A percentile compares a stretch with the other conserved stretches of the same genome.
Evolutionary conservation across 75 land plant genomes (phyloP).

Genomic region (Ceratopteris richardii): DNA sequence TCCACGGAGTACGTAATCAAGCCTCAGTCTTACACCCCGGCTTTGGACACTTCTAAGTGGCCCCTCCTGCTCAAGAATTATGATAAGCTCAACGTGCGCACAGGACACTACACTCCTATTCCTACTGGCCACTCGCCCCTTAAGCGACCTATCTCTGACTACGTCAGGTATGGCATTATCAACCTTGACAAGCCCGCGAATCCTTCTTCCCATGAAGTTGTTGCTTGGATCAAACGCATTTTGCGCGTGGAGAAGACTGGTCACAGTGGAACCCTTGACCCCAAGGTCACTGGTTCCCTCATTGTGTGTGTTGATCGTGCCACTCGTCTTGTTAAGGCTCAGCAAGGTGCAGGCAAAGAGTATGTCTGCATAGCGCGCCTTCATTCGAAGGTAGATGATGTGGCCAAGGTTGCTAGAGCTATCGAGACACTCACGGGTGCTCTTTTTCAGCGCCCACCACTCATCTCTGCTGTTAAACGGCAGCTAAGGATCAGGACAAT

Average conservation of each 20-base stretch:
- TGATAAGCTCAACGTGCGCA: constrained; percentile 88
- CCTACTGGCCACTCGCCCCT: constrained; percentile 80
- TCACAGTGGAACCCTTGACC: constrained; percentile 88
- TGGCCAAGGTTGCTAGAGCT: constrained; percentile 65
- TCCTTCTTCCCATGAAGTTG: constrained; percentile 92
- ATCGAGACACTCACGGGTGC: constrained; percentile 88
- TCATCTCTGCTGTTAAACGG: constrained; percentile 87
- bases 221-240: constrained; percentile 94
- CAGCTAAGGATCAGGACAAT: constrained; percentile 90
- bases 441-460: constrained; percentile 83
- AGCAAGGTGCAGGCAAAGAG: constrained; percentile 97
- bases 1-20: constrained; percentile 64
- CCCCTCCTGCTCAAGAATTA: constrained; percentile 93
- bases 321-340: constrained; percentile 84
- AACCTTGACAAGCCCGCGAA: constrained; percentile 93
- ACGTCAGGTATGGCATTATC: constrained; percentile 80
- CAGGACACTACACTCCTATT: constrained; percentile 94
- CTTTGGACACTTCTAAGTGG: constrained; percentile 85
- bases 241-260: constrained; percentile 80
- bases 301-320: constrained; percentile 91
- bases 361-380: constrained; percentile 88
- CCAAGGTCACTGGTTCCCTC: constrained; percentile 89
- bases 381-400: constrained; percentile 71
- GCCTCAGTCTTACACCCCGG: constrained; percentile 70
- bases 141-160: constrained; percentile 75